These are phyloP conservation scores for Boletus holoroseus DNA, from an alignment of 1,284 basidiomycete species.

Conservation along the genomic window DNA sequence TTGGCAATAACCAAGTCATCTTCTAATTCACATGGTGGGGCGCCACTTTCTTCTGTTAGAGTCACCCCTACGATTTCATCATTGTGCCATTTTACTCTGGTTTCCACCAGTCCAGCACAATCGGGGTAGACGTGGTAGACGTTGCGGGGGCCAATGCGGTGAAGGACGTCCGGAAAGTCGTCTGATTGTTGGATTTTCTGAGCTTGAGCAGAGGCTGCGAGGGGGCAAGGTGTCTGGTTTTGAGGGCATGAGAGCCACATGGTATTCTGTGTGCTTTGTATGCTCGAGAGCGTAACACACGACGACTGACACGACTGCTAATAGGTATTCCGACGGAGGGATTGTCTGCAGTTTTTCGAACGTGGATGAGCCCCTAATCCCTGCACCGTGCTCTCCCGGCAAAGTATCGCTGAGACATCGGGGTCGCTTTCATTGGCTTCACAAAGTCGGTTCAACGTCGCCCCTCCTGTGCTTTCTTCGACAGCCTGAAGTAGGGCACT, in stretches of 20 bases:
- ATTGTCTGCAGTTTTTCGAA: conserved; percentile 21
- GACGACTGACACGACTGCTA: conserved; percentile 13
- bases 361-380: conserved; percentile 50
- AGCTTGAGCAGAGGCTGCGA: no score
- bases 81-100: not conserved
- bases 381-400: conserved; percentile 66
- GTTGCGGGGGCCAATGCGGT: conserved; percentile 23
- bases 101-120: conserved; percentile 11
- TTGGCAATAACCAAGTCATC: conserved; percentile 22
- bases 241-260: no score
- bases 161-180: no score
- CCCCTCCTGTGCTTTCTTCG: conserved; percentile 2
- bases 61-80: not conserved
- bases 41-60: not conserved
- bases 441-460: conserved; percentile 1
- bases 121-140: not conserved
- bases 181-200: no score
- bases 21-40: conserved; percentile 14
- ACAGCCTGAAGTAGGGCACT: conserved; percentile 14
- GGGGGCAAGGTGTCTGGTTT: no score
- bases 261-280: no score
- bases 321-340: no score
- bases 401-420: conserved; percentile 19
- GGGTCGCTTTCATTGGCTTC: conserved; percentile 10
- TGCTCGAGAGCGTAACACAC: no score